Evolutionary conservation across 2,329 filamentous ascomycete species (phyloP).

Genomic region (Fonsecaea pugnacius): DNA sequence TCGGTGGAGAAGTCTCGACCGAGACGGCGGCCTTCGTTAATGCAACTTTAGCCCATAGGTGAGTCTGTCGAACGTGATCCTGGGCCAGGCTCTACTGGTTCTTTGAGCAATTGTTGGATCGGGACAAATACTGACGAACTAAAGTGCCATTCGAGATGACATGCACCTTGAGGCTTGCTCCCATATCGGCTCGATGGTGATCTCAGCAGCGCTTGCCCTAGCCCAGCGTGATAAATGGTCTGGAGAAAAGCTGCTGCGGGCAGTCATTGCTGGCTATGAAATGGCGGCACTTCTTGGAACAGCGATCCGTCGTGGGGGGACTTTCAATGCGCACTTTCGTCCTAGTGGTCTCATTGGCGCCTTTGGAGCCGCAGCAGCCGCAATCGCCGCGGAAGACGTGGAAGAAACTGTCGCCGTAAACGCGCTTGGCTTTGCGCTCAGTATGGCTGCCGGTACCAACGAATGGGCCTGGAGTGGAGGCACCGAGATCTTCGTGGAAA

Average conservation of each 20-base stretch:
- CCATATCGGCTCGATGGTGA: slow-evolving; percentile 16
- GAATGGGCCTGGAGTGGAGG: slow-evolving; percentile 25
- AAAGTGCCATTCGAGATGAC: slow-evolving; percentile 12
- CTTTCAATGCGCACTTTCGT: slow-evolving; percentile 13
- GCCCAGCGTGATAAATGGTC: slow-evolving; percentile 20
- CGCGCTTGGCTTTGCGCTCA: slow-evolving; percentile 15
- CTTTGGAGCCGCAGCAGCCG: slow-evolving; percentile 7
- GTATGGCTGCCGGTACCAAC: slow-evolving; percentile 17
- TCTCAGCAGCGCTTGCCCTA: slow-evolving; percentile 14
- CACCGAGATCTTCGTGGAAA: slow-evolving; percentile 24
- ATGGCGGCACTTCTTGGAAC: slow-evolving; percentile 14
- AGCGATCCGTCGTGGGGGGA: slow-evolving; percentile 5
- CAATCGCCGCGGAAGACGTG: neutral
- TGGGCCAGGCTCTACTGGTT: neutral
- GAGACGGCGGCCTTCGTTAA: slow-evolving; percentile 26
- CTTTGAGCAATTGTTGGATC: neutral
- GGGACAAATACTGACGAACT: neutral
- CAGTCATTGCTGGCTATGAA: slow-evolving; percentile 19
- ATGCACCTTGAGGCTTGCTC: slow-evolving; percentile 16
- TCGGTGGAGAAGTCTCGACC: slow-evolving; percentile 8
- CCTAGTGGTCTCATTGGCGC: slow-evolving; percentile 12
- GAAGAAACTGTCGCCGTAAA: slow-evolving; percentile 8
- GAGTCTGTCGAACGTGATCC: neutral
- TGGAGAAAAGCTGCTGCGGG: slow-evolving; percentile 13
- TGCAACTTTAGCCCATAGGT: slow-evolving; percentile 24